These are phyloP conservation scores for Ophiocytium majus DNA, from an alignment of 352 stramenopile genomes.

Conservation along the genomic window DNA sequence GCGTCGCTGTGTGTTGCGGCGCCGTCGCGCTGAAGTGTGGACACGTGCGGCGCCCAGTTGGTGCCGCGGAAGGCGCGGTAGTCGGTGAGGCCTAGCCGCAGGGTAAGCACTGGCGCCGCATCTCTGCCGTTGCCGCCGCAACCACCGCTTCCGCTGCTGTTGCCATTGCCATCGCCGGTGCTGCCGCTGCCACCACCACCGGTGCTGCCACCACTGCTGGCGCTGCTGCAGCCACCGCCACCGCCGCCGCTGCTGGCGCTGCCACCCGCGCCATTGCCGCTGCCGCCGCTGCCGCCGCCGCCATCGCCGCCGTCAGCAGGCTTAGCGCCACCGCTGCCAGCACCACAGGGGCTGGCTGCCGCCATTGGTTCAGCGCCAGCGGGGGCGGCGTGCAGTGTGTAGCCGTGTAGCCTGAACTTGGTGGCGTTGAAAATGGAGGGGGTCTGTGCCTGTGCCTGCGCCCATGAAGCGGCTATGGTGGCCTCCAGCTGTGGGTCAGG, in stretches of 20 bases:
- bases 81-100: slow-evolving; percentile 52
- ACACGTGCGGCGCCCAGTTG: slow-evolving; percentile 41
- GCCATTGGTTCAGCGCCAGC: too few relatives aligned
- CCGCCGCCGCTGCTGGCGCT: slow-evolving; percentile 20
- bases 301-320: too few relatives aligned
- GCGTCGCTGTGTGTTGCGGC: slow-evolving; percentile 26
- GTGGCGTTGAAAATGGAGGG: slow-evolving; percentile 49
- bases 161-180: neutral
- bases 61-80: slow-evolving; percentile 51
- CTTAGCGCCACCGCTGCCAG: too few relatives aligned
- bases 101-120: slow-evolving; percentile 12
- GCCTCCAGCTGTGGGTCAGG: slow-evolving; percentile 39
- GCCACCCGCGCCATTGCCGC: neutral
- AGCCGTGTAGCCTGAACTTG: slow-evolving; percentile 53
- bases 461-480: slow-evolving; percentile 35
- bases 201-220: neutral
- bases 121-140: neutral
- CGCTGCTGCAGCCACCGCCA: neutral
- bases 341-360: too few relatives aligned
- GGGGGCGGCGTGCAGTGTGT: neutral
- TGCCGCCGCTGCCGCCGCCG: too few relatives aligned
- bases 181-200: neutral
- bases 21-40: slow-evolving; percentile 36
- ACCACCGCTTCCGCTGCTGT: neutral
- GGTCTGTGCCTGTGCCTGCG: slow-evolving; percentile 31